A percentile compares a stretch with the other conserved stretches of the same genome.
Conservation (phyloP, 306 rosid species). For the Sindora glabra region DNA sequence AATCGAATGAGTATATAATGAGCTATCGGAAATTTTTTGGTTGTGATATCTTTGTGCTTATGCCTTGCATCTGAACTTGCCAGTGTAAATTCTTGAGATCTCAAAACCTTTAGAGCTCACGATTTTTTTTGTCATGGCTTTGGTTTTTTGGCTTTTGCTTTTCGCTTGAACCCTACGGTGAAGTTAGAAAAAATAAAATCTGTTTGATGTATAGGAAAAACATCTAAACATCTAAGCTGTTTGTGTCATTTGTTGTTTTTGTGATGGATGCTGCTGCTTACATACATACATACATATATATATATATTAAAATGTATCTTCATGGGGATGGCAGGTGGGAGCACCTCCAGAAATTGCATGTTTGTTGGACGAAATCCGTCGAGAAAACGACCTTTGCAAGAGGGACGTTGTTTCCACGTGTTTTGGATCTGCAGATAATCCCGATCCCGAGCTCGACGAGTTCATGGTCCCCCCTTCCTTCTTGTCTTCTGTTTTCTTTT, state of each 20-base stretch:
- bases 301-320: too few species aligned
- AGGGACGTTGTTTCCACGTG: slow-evolving; percentile 68
- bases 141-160: background rate
- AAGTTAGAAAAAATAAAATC: too few species aligned
- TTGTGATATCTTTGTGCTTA: background rate
- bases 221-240: too few species aligned
- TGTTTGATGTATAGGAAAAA: too few species aligned
- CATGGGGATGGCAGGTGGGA: slow-evolving; percentile 46
- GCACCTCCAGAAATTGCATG: slow-evolving; percentile 88
- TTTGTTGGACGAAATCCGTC: slow-evolving; percentile 72
- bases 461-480: slow-evolving; percentile 77
- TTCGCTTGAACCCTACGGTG: background rate
- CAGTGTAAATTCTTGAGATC: background rate
- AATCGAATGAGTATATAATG: background rate
- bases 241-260: too few species aligned
- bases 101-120: background rate
- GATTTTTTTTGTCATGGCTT: too few species aligned
- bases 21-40: background rate
- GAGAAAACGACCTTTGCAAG: slow-evolving; percentile 54
- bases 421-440: too few species aligned
- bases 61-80: too few species aligned
- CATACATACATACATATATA: too few species aligned
- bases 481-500: background rate
- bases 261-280: too few species aligned
- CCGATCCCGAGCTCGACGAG: slow-evolving; percentile 98